phyloP scores from a whole-genome alignment of 2,329 filamentous ascomycete genomes.

The Tolypocladium guangdongense region DNA sequence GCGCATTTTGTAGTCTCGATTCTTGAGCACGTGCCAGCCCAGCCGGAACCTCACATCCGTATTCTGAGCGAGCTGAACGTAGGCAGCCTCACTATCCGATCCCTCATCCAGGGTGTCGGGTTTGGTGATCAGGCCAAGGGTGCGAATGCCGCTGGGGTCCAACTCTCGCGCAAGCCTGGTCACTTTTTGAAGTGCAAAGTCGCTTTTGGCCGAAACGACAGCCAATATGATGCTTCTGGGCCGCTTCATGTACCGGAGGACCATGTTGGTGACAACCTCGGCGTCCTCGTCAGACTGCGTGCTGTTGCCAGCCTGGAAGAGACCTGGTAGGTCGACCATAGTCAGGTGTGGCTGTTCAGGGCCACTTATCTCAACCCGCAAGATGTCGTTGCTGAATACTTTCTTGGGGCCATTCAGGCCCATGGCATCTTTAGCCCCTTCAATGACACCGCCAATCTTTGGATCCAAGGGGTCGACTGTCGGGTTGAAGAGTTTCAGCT shows the following conservation, averaged over 20 bases:
- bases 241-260: conserved; percentile 44
- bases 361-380: conserved; percentile 36
- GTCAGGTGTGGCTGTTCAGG: conserved; percentile 41
- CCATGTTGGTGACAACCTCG: conserved; percentile 32
- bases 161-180: conserved; percentile 27
- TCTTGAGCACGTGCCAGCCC: conserved; percentile 43
- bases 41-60: conserved; percentile 34
- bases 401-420: conserved; percentile 26
- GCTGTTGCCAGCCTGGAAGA: conserved; percentile 38
- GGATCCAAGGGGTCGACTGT: conserved; percentile 10
- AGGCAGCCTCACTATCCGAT: conserved; percentile 29
- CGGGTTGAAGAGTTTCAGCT: conserved; percentile 14
- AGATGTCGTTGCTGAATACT: conserved; percentile 33
- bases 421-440: conserved; percentile 35
- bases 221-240: conserved; percentile 48
- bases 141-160: conserved; percentile 25
- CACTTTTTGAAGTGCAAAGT: conserved; percentile 48
- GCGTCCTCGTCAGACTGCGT: conserved; percentile 32
- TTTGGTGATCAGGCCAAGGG: conserved; percentile 47
- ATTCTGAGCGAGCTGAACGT: conserved; percentile 32
- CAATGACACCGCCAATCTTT: conserved; percentile 21
- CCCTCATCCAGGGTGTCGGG: conserved; percentile 26
- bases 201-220: conserved; percentile 42
- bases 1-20: conserved; percentile 24
- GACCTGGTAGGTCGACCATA: conserved; percentile 47